Base-by-base conservation (phyloP, 805 yeast genomes). In the Naumovozyma castellii region DNA sequence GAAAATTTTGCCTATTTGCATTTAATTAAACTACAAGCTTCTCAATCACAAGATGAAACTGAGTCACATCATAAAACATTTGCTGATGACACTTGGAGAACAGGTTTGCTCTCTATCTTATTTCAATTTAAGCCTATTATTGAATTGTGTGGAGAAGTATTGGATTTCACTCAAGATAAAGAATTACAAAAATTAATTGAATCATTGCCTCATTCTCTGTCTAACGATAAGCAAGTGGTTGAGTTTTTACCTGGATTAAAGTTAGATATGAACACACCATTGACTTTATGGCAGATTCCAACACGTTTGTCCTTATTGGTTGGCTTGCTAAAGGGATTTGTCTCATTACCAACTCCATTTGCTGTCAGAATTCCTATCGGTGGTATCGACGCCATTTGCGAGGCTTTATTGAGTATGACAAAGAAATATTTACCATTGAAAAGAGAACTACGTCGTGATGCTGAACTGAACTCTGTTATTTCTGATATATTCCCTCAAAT, bases 321-420 rank as follows among this genome's bases (percentile, higher is more conserved):
- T 28, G 65, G 65, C 22, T 42, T 80, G 40, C 38, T 82, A 45
- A 46, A 56, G 42, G 60, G 72, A 2, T 73, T 71, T 42, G 53
- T 76, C 27, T 59, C 69, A 3, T 64, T 75, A 5, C 71, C 75
- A 18, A 76, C 86, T 1, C 75, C 72, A 32, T 69, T 66, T 48
- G 65, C 77, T 10, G 69, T 78, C 6, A 66, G 69, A 44, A 68
- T 83, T 5, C 92, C 94, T 2, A 46, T 84, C 12, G 88, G 90
- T 1, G 50, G 62, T 34, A 53, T 81, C 2, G 53, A 80, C 4
- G 54, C 66, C 6, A 43, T 79, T 36, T 64, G 69, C 17, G 86
- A 81, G 49, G 61, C 78, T 10, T 51, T 80, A 13, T 59, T 75
- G 42, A 68, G 78, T 14, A 58, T 84, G 42, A 76, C 78, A 46